Percentiles rank a stretch among this genome's conserved stretches.
phyloP scores from a whole-genome alignment of 2,329 filamentous ascomycete species.

The Coleophoma crateriformis region DNA sequence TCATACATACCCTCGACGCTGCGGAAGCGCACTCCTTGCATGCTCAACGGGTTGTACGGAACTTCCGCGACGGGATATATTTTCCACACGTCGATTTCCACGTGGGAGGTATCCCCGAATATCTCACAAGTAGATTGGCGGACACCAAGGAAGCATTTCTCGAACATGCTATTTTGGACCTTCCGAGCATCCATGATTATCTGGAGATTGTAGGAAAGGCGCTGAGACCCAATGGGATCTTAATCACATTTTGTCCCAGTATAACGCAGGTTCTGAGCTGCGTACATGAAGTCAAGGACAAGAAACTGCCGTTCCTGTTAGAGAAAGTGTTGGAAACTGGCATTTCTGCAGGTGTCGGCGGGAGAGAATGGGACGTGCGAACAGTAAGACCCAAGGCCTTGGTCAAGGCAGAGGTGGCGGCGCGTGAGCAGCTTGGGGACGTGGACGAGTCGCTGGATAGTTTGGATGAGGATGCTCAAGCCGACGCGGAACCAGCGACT shows the following conservation, averaged over 20 bases:
- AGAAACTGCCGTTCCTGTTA: slow-evolving; percentile 46
- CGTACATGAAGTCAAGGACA: slow-evolving; percentile 45
- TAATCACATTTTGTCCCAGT: slow-evolving; percentile 70
- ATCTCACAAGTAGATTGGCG: slow-evolving; percentile 48
- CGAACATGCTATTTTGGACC: slow-evolving; percentile 66
- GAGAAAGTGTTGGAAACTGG: slow-evolving; percentile 57
- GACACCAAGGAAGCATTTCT: slow-evolving; percentile 54
- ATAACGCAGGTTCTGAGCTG: slow-evolving; percentile 72
- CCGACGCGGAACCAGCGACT: not conserved
- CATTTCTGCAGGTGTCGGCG: slow-evolving; percentile 40
- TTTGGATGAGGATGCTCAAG: not conserved
- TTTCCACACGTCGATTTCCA: slow-evolving; percentile 68
- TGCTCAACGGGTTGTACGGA: slow-evolving; percentile 58
- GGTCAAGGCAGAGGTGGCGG: slow-evolving; percentile 11
- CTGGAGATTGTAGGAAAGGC: slow-evolving; percentile 46
- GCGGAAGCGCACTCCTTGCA: slow-evolving; percentile 55
- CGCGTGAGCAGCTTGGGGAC: not conserved
- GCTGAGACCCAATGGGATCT: slow-evolving; percentile 56
- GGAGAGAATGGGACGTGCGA: slow-evolving; percentile 60
- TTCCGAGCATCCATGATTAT: slow-evolving; percentile 55
- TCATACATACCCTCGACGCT: slow-evolving; percentile 72
- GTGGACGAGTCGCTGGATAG: not conserved
- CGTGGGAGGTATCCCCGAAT: slow-evolving; percentile 58
- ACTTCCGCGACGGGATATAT: slow-evolving; percentile 68
- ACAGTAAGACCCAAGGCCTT: slow-evolving; percentile 30